Evolutionary conservation across 148 eudicot species (phyloP).

Genomic region (Cornus kousa): DNA sequence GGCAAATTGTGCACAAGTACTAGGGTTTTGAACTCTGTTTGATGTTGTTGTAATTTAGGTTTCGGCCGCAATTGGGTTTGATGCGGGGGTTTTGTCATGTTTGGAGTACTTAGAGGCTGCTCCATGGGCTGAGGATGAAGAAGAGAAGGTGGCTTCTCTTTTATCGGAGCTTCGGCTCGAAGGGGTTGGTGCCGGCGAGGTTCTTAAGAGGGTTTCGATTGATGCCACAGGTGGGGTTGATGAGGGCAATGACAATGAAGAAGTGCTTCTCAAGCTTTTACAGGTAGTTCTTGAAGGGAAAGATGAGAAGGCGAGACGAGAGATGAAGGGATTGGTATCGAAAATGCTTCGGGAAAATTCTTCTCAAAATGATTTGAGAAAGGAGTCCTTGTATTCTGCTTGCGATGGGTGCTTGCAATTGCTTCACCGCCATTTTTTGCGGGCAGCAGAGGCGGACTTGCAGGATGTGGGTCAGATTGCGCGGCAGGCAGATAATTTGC

Average conservation of each 20-base stretch:
- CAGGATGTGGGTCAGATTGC: conserved; percentile 67
- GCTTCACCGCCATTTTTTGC: conserved; percentile 52
- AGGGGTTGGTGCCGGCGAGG: conserved; percentile 73
- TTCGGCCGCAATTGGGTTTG: conserved; percentile 92
- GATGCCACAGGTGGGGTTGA: conserved; percentile 44
- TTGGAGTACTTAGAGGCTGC: conserved; percentile 98
- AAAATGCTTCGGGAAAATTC: conserved; percentile 85
- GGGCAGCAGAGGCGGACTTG: conserved; percentile 51
- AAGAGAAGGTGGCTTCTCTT: conserved; percentile 77
- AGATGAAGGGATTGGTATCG: conserved; percentile 79
- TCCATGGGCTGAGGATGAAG: conserved; percentile 98
- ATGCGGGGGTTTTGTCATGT: conserved; percentile 87
- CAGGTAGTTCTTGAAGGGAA: conserved; percentile 89
- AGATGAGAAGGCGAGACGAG: conserved; percentile 94
- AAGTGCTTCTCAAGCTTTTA: conserved; percentile 75
- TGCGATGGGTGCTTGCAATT: conserved; percentile 70
- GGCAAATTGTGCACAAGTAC: too few relatives aligned
- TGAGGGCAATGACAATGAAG: conserved; percentile 51
- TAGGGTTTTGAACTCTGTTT: background rate
- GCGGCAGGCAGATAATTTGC: conserved; percentile 81
- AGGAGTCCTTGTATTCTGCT: conserved; percentile 80
- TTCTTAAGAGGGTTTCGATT: conserved; percentile 75
- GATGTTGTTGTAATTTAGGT: conserved; percentile 43
- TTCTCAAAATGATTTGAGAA: conserved; percentile 64
- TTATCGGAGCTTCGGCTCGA: conserved; percentile 79